Base-by-base conservation (phyloP, 768 basidiomycete genomes). In the Phanerochaete carnosa region DNA sequence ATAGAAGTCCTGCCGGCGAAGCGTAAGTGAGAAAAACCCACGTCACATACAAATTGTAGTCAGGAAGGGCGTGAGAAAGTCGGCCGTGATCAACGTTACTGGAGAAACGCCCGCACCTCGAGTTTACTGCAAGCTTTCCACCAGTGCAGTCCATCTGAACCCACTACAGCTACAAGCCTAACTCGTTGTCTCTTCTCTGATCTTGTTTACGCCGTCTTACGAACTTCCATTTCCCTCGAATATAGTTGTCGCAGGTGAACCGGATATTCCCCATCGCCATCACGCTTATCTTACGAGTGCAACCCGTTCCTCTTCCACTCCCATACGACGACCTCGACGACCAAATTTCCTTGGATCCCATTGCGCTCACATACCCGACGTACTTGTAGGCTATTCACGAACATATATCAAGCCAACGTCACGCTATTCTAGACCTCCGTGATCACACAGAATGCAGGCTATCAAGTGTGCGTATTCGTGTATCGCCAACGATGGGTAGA, bases 401-500 rank as follows among this genome's bases (percentile, higher is more conserved):
- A 28, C 57, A 55, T 49, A 43, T 53, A 62, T 59, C 59, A 57
- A 59, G 19, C 46, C 62, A 51, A 61, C 58, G 59, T 62, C 22
- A 47, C 49, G 25, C 46, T 55, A 47, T 39, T 70, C 23, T 39
- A 71, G 70, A 71, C 60, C 56, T 57, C 55, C 62, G 62, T 64
- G 62, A 67, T 62, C 58, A 67, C 65, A 62, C 70, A 70, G 64
- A 68, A 94, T 94, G 92, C 91, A 94, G 81, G 89, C 92, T 72
- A 94, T 94, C 72, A 94, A 94, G 84, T 94, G 92, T 92, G 68
- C 63, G 86, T 77, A 58, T n/a, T 57, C 35, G 33, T 46, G 29
- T 19, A 43, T 37, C 32, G 22, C 55, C 7, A 33, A 59, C 45
- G 45, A 35, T 52, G 37, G 62, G 64, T 26, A 56, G 50, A 63